These are phyloP conservation scores for Chlamydomonas sp. DNA, from an alignment of 139 green algal species.

Conservation along the genomic window DNA sequence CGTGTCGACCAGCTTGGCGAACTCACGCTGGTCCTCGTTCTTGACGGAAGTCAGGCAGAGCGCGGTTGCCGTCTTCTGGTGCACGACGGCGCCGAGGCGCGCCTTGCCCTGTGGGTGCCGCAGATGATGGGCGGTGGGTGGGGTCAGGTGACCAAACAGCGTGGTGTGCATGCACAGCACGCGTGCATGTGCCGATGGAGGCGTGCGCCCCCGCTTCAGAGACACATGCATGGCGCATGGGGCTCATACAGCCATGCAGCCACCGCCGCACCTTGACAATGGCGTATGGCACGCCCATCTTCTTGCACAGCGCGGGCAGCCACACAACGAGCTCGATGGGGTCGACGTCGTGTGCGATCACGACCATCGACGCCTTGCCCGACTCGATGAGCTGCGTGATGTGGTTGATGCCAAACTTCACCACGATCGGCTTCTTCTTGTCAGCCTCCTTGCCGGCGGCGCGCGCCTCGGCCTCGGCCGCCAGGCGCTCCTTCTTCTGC, in stretches of 20 bases:
- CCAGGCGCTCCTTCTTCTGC: constrained; percentile 87
- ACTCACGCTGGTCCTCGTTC: constrained; percentile 96
- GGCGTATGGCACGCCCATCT: constrained; percentile 97
- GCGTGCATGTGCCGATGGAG: not conserved
- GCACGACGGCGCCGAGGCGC: constrained; percentile 85
- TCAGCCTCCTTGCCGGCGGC: constrained; percentile 59
- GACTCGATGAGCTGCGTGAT: constrained; percentile 92
- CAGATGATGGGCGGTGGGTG: no score
- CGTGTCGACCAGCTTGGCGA: constrained; percentile 94
- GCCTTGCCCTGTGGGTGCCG: constrained; percentile 89
- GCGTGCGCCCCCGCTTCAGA: no score
- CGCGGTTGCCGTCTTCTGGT: constrained; percentile 97
- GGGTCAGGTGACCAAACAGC: no score
- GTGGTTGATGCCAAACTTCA: constrained; percentile 99
- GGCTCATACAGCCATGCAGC: no score
- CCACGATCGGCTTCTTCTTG: constrained; percentile 96
- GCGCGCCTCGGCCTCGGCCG: constrained; percentile 68
- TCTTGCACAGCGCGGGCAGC: constrained; percentile 97
- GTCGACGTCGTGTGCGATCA: constrained; percentile 98
- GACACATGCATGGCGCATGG: no score
- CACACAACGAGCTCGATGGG: constrained; percentile 98
- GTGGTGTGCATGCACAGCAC: not conserved
- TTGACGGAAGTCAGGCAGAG: constrained; percentile 90
- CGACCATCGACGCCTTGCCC: constrained; percentile 92
- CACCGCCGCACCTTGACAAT: constrained; percentile 88